Evolutionary conservation across 1,284 basidiomycete species (phyloP), one percentile per base, ranked within the genome.

Genomic region (Ceraceosorus guamensis): DNA sequence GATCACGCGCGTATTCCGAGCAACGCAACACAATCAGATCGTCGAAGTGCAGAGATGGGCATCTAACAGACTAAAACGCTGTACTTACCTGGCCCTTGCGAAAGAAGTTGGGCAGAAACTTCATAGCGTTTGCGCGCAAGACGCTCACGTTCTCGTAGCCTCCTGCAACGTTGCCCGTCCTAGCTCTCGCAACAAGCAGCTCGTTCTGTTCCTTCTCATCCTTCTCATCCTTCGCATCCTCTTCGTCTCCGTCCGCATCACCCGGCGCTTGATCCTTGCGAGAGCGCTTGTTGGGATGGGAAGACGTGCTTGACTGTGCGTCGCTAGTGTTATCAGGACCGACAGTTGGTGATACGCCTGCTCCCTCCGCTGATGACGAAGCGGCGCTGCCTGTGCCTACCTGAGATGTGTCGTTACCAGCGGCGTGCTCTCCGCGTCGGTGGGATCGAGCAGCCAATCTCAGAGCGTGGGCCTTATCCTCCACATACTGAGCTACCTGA

Each of bases 91-190:
- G 93, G 60, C 86, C 86, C 74, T 92, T 91, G 10, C 82, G 77
- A 78, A 99, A 96, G 78, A 92, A 97, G 79, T 98, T 98, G 11
- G 92, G 89, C 63, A 97, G 83, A 78, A 97, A 97, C 79, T 98
- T 98, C 93, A 97, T 97, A 47, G 89, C 87, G 77, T 99, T 99
- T 8, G 89, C 91, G 51, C 93, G 87, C 61, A 96, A 87, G 62
- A 97, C 86, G 50, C 90, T 91, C 54, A 97, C 84, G 77, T 98
- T 99, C 73, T 93, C 84, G 78, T 87, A 96, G 10, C 67, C 73
- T 62, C 53, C 84, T 77, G 43, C 81, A 79, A 10, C 81, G 76
- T 56, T 34, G 6, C 58, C 59, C 24, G 24, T 24, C 24, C 24
- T 24, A 2, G 66, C 66, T 13, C 57, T 49, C 6, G 43, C 34